phyloP scores from a whole-genome alignment of 805 yeast species.

The Middelhovenomyces tepae region DNA sequence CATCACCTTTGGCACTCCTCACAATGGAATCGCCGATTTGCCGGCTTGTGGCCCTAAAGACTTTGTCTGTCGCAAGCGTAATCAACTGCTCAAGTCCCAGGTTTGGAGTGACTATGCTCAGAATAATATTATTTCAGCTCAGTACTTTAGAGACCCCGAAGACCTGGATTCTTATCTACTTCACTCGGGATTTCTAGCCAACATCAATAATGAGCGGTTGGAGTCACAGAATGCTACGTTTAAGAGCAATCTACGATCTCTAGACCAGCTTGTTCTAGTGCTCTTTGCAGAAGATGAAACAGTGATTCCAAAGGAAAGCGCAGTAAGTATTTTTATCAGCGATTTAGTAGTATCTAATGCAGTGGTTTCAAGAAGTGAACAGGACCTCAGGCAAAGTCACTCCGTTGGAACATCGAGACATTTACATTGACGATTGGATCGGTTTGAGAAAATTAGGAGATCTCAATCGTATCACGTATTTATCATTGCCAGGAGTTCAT shows the following conservation, averaged over 20 bases:
- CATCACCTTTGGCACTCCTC: constrained; percentile 76
- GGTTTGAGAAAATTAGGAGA: constrained; percentile 47
- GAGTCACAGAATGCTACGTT: constrained; percentile 33
- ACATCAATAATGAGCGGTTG: constrained; percentile 52
- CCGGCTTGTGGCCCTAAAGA: constrained; percentile 49
- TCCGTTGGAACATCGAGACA: constrained; percentile 39
- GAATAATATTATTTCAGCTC: constrained; percentile 55
- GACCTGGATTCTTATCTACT: constrained; percentile 47
- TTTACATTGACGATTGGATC: constrained; percentile 47
- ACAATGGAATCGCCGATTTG: constrained; percentile 62
- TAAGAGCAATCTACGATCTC: constrained; percentile 26
- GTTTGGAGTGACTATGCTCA: constrained; percentile 55
- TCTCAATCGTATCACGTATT: constrained; percentile 33
- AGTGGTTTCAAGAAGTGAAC: constrained; percentile 47
- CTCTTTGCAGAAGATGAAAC: constrained; percentile 56
- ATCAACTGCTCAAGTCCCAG: constrained; percentile 46
- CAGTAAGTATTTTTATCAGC: constrained; percentile 30
- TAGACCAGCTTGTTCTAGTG: constrained; percentile 51
- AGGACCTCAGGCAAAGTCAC: constrained; percentile 33
- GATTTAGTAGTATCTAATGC: not conserved
- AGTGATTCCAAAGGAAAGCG: constrained; percentile 62
- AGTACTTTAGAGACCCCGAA: constrained; percentile 58
- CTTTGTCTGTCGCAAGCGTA: constrained; percentile 52
- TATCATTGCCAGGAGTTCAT: constrained; percentile 48
- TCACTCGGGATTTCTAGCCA: constrained; percentile 52